Base-by-base conservation (phyloP, 2,329 filamentous ascomycete species). In the Trichoderma citrinoviride region DNA sequence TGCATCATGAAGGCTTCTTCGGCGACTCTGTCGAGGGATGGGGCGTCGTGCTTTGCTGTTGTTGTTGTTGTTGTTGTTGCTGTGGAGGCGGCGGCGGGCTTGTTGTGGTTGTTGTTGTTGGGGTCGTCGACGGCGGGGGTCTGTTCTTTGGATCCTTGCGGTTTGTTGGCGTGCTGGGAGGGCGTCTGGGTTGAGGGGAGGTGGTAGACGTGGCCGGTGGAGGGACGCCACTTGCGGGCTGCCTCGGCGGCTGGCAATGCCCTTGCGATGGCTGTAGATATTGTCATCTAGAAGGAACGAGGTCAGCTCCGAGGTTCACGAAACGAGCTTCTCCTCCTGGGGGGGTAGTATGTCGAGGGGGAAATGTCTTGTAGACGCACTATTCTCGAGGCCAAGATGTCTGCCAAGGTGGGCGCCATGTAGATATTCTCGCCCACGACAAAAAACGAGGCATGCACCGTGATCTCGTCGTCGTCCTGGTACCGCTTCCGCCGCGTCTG, bases 381-480 rank as follows among this genome's bases (percentile, higher is more conserved):
- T 69, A 89, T 82, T 69, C 86, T 78, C 56, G 83, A 83, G 53
- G 81, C 82, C 14, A 90, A 72, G 8, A 89, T 81, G 70, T 89
- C 86, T 2, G 81, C 82, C 25, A 89, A 70, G 1, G 82, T 83
- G 2, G 87, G 87, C 8, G 87, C 87, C 82, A 87, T 86, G 72
- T 89, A 90, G 3, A 90, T 84, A 61, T 89, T 87, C 68, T 88
- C 85, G 0, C 86, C 87, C 1, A 88, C 82, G 2, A 90, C 81
- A 71, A 88, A 90, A 72, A 89, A 90, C 2, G 83, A 82, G 5
- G 83, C 79, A 44, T 87, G 83, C 0, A 89, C 80, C 2, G 76
- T 83, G 27, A 90, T 79, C 66, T 88, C 85, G 68, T 88, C 86
- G 27, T 86, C 83, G 15, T 80, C 77, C 5, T 80, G 79, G 46